Percentiles rank a stretch among this genome's conserved stretches.
Conservation (phyloP, 2,329 filamentous ascomycete genomes). For the Pyricularia sp. region DNA sequence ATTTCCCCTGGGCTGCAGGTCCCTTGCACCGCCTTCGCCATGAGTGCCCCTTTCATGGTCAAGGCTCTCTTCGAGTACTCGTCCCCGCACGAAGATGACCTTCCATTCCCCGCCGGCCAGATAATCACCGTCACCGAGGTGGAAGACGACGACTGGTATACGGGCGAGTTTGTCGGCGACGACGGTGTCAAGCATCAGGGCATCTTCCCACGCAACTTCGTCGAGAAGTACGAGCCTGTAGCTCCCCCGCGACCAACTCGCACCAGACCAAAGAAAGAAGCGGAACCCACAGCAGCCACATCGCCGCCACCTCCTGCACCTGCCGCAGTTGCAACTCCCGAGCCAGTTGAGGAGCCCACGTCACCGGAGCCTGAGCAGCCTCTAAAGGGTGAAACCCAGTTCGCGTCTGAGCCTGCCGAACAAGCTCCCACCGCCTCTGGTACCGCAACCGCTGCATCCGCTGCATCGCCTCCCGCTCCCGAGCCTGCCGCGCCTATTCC, state of each 20-base stretch:
- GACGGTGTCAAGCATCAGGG: constrained; percentile 64
- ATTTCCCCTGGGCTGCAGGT: neutral
- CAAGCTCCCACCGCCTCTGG: constrained; percentile 16
- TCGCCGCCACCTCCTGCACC: constrained; percentile 23
- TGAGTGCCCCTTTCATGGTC: constrained; percentile 79
- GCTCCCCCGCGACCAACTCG: constrained; percentile 77
- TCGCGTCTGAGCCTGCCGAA: constrained; percentile 9
- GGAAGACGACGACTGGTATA: constrained; percentile 91
- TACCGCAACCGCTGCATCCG: constrained; percentile 10
- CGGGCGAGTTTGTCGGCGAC: constrained; percentile 72
- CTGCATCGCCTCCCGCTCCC: constrained; percentile 16
- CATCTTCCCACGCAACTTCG: constrained; percentile 93
- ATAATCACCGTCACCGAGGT: constrained; percentile 87
- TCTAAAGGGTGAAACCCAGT: neutral
- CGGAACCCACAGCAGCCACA: constrained; percentile 17
- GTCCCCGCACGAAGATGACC: constrained; percentile 88
- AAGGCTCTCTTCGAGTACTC: constrained; percentile 91
- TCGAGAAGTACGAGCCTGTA: constrained; percentile 87
- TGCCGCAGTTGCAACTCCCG: constrained; percentile 17
- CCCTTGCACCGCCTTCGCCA: constrained; percentile 21
- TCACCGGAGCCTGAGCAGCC: neutral
- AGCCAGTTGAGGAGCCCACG: constrained; percentile 18
- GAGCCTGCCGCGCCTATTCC: constrained; percentile 25
- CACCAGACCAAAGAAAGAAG: constrained; percentile 55
- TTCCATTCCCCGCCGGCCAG: constrained; percentile 73